Percentiles rank a stretch among this genome's conserved stretches.
Evolutionary conservation across 140 eudicot species (phyloP).

Genomic region (Erigeron philadelphicus): DNA sequence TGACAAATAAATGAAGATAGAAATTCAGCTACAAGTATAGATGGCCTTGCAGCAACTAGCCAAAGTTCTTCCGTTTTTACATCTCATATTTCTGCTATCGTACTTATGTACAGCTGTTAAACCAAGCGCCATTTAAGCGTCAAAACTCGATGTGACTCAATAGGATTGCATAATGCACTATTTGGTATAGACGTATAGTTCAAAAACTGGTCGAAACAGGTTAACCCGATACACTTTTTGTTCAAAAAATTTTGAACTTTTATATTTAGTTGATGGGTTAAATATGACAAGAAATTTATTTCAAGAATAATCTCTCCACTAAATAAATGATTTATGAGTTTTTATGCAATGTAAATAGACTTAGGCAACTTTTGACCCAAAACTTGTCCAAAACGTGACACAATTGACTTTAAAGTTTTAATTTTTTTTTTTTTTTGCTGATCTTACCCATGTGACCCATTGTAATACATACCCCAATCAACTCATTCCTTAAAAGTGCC

Average conservation of each 20-base stretch:
- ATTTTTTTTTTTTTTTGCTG: background rate
- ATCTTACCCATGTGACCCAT: background rate
- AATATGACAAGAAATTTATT: background rate
- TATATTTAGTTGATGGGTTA: background rate
- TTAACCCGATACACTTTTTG: background rate
- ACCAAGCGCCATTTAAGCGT: conserved; percentile 10
- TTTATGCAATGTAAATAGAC: background rate
- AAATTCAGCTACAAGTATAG: background rate
- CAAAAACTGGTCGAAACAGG: background rate
- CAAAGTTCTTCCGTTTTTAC: conserved; percentile 5
- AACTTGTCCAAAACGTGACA: background rate
- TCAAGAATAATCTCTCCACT: background rate
- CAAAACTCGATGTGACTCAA: too few species aligned
- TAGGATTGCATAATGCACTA: background rate
- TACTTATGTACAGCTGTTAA: background rate
- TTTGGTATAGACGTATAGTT: background rate
- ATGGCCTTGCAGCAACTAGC: conserved; percentile 3
- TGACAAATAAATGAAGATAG: conserved; percentile 23
- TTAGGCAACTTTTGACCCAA: too few species aligned
- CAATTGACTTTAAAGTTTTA: background rate
- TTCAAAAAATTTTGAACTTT: background rate
- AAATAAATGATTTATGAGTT: background rate
- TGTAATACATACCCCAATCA: background rate
- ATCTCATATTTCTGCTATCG: background rate
- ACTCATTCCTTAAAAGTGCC: background rate